phyloP scores from a whole-genome alignment of 768 basidiomycete genomes.

The Leccinum incarnatum region DNA sequence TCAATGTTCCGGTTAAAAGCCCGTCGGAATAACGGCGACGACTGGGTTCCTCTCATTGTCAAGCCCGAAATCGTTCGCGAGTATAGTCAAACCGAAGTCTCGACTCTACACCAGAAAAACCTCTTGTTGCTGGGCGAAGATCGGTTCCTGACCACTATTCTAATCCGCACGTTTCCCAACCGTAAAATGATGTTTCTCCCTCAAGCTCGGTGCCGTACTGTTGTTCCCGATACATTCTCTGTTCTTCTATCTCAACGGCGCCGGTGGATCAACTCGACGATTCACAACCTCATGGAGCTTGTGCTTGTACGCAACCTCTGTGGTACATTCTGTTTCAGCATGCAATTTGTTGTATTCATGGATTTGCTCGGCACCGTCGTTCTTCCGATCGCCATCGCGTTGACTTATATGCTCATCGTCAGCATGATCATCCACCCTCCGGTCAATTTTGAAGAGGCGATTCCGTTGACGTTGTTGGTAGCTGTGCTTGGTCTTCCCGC shows the following conservation, averaged over 20 bases:
- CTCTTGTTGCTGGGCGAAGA: constrained; percentile 95
- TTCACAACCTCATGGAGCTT: constrained; percentile 99
- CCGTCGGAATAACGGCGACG: constrained; percentile 80
- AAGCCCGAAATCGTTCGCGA: constrained; percentile 97
- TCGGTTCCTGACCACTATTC: constrained; percentile 96
- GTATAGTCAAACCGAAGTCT: constrained; percentile 92
- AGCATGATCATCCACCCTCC: constrained; percentile 81
- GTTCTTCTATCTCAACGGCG: constrained; percentile 94
- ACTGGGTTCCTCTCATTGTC: constrained; percentile 96
- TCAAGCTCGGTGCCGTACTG: constrained; percentile 90
- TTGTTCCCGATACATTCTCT: constrained; percentile 93
- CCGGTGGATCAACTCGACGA: constrained; percentile 99
- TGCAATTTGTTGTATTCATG: constrained; percentile 99
- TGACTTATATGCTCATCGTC: constrained; percentile 88
- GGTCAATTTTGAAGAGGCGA: constrained; percentile 83
- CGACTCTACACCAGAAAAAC: constrained; percentile 97
- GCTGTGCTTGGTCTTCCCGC: constrained; percentile 94
- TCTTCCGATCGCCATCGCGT: constrained; percentile 86
- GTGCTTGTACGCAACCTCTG: constrained; percentile 95
- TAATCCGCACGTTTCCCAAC: constrained; percentile 95
- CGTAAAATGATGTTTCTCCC: constrained; percentile 99
- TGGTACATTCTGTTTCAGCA: constrained; percentile 99
- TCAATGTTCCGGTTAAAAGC: constrained; percentile 99
- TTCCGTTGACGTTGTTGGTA: constrained; percentile 84
- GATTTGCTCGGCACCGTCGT: constrained; percentile 90